phyloP scores from a whole-genome alignment of 2,329 filamentous ascomycete genomes.

The Hymenoscyphus repandus region DNA sequence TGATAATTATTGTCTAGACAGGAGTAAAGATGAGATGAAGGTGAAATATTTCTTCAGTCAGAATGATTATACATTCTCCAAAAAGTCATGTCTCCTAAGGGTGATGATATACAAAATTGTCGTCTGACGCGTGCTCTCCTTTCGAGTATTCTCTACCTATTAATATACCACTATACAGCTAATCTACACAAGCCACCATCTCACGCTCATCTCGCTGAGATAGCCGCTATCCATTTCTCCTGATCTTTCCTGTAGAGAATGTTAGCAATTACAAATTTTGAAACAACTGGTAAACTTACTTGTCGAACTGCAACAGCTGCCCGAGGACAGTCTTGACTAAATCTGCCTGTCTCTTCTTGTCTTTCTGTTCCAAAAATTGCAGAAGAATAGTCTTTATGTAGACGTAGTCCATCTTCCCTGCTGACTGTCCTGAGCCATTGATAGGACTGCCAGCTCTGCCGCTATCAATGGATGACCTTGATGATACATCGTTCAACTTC shows the following conservation, averaged over 20 bases:
- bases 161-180: too few species aligned
- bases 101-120: too few species aligned
- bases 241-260: conserved; percentile 57
- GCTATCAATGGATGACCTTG: conserved; percentile 31
- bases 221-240: conserved; percentile 79
- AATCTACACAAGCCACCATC: not conserved
- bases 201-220: conserved; percentile 34
- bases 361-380: conserved; percentile 76
- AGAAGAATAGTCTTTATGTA: conserved; percentile 79
- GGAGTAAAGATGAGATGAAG: too few species aligned
- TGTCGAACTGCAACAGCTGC: conserved; percentile 71
- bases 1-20: too few species aligned
- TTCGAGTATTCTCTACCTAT: too few species aligned
- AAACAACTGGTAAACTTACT: conserved; percentile 44
- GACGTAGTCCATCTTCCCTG: conserved; percentile 32
- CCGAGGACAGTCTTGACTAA: conserved; percentile 68
- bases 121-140: too few species aligned
- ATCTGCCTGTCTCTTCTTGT: conserved; percentile 69
- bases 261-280: conserved; percentile 9
- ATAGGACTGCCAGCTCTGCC: conserved; percentile 24
- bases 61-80: too few species aligned
- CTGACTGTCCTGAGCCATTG: conserved; percentile 20
- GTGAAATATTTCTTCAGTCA: too few species aligned
- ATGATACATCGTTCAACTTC: conserved; percentile 28
- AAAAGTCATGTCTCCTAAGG: too few species aligned